These are phyloP conservation scores for Cordyceps militaris DNA, from an alignment of 2,329 filamentous ascomycete genomes.

Conservation along the genomic window DNA sequence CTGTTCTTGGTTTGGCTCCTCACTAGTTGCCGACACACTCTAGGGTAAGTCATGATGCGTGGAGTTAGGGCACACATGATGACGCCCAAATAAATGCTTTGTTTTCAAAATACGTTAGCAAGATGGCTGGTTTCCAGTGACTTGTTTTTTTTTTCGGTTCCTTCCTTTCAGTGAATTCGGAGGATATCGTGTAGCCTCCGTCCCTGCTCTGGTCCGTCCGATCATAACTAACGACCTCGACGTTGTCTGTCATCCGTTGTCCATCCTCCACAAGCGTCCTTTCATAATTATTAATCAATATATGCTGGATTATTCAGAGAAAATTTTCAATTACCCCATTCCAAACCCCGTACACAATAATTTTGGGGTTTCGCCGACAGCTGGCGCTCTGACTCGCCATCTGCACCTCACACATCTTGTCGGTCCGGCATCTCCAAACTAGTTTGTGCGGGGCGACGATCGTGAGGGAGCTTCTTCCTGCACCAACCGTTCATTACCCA, in stretches of 20 bases:
- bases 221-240: too few species aligned
- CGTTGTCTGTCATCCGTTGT: too few species aligned
- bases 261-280: too few species aligned
- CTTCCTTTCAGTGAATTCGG: too few species aligned
- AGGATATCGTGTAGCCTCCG: too few species aligned
- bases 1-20: not conserved
- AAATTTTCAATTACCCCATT: not conserved
- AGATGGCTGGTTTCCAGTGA: too few species aligned
- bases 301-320: too few species aligned
- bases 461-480: not conserved
- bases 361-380: not conserved
- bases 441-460: not conserved
- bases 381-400: not conserved
- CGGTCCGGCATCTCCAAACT: constrained; percentile 2
- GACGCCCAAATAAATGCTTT: not conserved
- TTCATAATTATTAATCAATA: too few species aligned
- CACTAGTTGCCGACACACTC: not conserved
- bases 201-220: too few species aligned
- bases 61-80: not conserved
- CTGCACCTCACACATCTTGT: not conserved
- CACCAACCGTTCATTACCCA: not conserved
- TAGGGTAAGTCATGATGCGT: not conserved
- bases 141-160: too few species aligned
- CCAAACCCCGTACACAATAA: not conserved
- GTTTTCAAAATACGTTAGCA: not conserved